These are phyloP conservation scores for Daldinia eschscholtzii DNA, from an alignment of 2,329 filamentous ascomycete genomes.

Conservation along the genomic window DNA sequence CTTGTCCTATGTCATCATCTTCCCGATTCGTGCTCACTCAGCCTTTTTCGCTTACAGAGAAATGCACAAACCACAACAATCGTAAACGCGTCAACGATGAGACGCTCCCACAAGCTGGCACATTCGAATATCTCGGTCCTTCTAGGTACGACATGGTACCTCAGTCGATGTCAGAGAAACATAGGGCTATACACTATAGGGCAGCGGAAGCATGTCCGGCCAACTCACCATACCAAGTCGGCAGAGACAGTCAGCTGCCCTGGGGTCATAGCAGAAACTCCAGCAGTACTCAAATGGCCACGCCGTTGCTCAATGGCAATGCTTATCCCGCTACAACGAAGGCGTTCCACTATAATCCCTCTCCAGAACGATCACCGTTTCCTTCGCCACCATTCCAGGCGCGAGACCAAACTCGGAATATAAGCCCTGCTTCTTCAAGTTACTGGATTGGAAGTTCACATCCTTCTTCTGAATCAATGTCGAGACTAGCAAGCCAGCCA, in stretches of 20 bases:
- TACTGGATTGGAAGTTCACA: slow-evolving; percentile 23
- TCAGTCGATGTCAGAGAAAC: slow-evolving; percentile 27
- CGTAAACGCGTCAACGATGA: slow-evolving; percentile 40
- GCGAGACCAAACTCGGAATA: neutral
- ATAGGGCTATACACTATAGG: slow-evolving; percentile 20
- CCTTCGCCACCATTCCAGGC: neutral
- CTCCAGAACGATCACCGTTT: slow-evolving; percentile 5
- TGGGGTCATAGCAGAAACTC: slow-evolving; percentile 27
- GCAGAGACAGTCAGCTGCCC: slow-evolving; percentile 26
- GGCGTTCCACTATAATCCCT: neutral
- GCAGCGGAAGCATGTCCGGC: slow-evolving; percentile 5
- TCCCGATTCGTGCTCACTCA: neutral
- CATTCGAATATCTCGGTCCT: slow-evolving; percentile 39
- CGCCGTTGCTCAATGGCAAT: neutral
- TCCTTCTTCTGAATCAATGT: slow-evolving; percentile 11
- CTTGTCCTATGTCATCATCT: neutral
- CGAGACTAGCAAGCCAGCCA: neutral
- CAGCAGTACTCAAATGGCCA: neutral
- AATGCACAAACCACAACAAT: slow-evolving; percentile 35
- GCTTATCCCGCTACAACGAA: neutral
- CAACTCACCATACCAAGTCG: slow-evolving; percentile 21
- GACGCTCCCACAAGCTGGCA: slow-evolving; percentile 20
- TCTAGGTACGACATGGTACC: slow-evolving; percentile 38
- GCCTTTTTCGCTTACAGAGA: slow-evolving; percentile 32
- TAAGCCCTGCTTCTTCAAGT: neutral